A percentile compares a stretch with the other conserved stretches of the same genome.
phyloP scores from a whole-genome alignment of 768 basidiomycete species.

The Xanthoconium stramineum region DNA sequence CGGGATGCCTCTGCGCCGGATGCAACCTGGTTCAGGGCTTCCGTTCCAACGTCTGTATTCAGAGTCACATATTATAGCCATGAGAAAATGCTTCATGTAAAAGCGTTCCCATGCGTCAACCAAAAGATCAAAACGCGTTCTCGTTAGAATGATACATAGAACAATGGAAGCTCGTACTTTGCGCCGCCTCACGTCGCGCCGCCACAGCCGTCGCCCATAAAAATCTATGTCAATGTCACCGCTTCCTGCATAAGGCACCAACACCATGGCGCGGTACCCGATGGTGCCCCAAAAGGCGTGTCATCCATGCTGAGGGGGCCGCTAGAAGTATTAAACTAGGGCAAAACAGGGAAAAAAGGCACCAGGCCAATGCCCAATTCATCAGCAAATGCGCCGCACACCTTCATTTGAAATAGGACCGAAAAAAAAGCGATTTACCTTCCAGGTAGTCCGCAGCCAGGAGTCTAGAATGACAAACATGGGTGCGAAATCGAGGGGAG shows the following conservation, averaged over 20 bases:
- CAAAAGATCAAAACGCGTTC: neutral
- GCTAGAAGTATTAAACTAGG: constrained; percentile 8
- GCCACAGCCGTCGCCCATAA: neutral
- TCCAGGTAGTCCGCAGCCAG: constrained; percentile 67
- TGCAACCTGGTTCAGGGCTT: neutral
- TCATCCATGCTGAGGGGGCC: neutral
- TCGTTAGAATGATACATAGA: constrained; percentile 1
- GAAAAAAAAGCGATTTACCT: constrained; percentile 35
- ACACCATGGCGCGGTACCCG: neutral
- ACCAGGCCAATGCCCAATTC: constrained; percentile 1
- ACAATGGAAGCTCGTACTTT: constrained; percentile 13
- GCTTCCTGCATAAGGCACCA: neutral
- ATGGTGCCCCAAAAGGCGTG: neutral
- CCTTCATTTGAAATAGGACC: constrained; percentile 15
- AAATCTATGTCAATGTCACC: constrained; percentile 3
- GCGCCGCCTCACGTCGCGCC: constrained; percentile 8
- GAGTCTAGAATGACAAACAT: constrained; percentile 36
- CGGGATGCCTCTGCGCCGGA: too few relatives aligned
- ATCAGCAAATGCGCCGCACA: constrained; percentile 9
- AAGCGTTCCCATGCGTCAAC: neutral
- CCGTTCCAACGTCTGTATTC: neutral
- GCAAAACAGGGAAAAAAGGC: constrained; percentile 2
- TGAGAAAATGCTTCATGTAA: neutral
- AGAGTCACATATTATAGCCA: neutral
- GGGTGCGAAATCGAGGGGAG: constrained; percentile 1